Percentiles rank a stretch among this genome's conserved stretches.
Evolutionary conservation across 2,329 filamentous ascomycete species (phyloP).

Genomic region (Fusarium camptoceras): DNA sequence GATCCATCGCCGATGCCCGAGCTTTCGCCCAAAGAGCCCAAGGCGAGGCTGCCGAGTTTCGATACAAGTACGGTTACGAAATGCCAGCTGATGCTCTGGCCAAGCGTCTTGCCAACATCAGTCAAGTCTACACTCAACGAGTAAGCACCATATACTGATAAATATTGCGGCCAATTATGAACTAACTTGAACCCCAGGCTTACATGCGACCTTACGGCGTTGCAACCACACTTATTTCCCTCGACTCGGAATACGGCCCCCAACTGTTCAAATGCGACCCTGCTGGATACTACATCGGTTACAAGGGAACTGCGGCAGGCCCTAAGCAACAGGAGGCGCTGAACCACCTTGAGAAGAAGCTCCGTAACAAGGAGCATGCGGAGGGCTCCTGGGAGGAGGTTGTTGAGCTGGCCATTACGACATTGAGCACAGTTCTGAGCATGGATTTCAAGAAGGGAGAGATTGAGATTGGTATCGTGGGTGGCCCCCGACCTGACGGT

Average conservation of each 20-base stretch:
- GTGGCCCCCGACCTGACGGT: slow-evolving; percentile 84
- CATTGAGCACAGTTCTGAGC: slow-evolving; percentile 94
- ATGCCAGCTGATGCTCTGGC: slow-evolving; percentile 98
- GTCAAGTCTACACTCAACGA: slow-evolving; percentile 97
- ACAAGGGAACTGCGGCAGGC: slow-evolving; percentile 97
- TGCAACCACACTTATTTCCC: slow-evolving; percentile 91
- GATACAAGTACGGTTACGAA: slow-evolving; percentile 99
- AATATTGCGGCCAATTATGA: slow-evolving; percentile 21
- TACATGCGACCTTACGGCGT: slow-evolving; percentile 99
- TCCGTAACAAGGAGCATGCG: slow-evolving; percentile 97
- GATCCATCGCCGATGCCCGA: slow-evolving; percentile 96
- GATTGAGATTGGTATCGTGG: slow-evolving; percentile 97
- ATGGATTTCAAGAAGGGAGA: slow-evolving; percentile 99
- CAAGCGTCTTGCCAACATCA: slow-evolving; percentile 98
- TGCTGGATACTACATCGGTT: slow-evolving; percentile 96
- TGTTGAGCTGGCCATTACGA: slow-evolving; percentile 94
- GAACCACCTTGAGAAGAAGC: slow-evolving; percentile 99
- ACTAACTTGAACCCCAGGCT: slow-evolving; percentile 63
- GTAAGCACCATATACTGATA: slow-evolving; percentile 62
- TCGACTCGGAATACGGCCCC: slow-evolving; percentile 91
- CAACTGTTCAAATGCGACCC: slow-evolving; percentile 99
- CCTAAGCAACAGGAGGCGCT: slow-evolving; percentile 99
- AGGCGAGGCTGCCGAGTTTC: slow-evolving; percentile 96
- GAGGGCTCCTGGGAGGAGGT: slow-evolving; percentile 97
- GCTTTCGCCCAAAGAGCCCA: slow-evolving; percentile 93